Base-by-base conservation (phyloP, 805 yeast species). In the Candida argentea region DNA sequence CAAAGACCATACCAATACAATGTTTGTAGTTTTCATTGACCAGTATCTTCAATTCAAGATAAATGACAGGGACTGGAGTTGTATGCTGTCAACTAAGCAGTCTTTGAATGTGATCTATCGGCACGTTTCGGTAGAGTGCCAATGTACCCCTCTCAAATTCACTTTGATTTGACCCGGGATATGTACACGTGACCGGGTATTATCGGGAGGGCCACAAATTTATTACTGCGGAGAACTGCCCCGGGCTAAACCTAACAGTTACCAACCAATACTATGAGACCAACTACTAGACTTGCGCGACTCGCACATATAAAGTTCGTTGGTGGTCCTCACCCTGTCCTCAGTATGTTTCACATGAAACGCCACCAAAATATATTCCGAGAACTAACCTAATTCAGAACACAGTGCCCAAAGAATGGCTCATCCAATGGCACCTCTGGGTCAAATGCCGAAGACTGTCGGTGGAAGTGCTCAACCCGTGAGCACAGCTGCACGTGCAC, bases 241-340 rank as follows among this genome's bases (percentile, higher is more conserved):
- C 10, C 6, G n/a, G 22, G 22, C 5, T n/a, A 22, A 17, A 18
- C 6, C 28, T 12, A 26, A 18, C 8, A 18, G 13, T 20, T 14
- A 16, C 10, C 26, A 15, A 15, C 13, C 27, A 8, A 15, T 27
- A 33, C 24, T 21, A 61, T 61, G 68, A 61, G 46, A 43, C 40
- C 48, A 24, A 38, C 59, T 13, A 33, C 46, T 16, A 43, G 50
- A 30, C 43, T 59, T 35, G 45, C 57, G 30, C 52, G 59, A 39
- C 62, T 67, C 14, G 95, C 94, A 10, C 62, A 76, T 52, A 89
- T 89, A 57, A 80, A 78, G 47, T 89, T 89, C 49, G 70, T 85
- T 26, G 95, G 96, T 23, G 86, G 86, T 26, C 78, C 85, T 27
- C 84, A 77, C 50, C 47, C 61, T 17, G 50, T 59, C 33, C 53